Percentiles rank a stretch among this genome's conserved stretches.
These are phyloP conservation scores for Verticillium tricorpus DNA, from an alignment of 2,329 filamentous ascomycete genomes.

Conservation along the genomic window DNA sequence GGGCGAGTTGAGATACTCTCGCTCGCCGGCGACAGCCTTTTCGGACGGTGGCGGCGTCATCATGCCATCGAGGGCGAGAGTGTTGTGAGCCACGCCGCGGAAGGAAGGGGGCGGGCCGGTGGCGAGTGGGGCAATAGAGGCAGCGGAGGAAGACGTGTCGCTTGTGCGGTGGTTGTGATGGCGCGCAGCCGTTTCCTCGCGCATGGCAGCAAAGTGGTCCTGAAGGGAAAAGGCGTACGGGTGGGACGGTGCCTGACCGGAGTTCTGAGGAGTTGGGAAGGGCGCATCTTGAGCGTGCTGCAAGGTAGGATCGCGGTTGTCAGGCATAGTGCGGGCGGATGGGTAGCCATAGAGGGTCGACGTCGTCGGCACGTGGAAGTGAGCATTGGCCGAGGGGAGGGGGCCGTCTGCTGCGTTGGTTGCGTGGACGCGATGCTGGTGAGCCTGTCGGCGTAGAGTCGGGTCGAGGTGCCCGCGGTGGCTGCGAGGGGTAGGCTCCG, in stretches of 20 bases:
- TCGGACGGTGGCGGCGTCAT: constrained; percentile 37
- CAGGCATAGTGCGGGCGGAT: neutral
- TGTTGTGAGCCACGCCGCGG: constrained; percentile 23
- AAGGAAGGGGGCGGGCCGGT: constrained; percentile 24
- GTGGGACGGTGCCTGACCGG: constrained; percentile 16
- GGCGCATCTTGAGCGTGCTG: neutral
- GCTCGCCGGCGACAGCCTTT: constrained; percentile 28
- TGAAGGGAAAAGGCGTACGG: constrained; percentile 7
- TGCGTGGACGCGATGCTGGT: constrained; percentile 5
- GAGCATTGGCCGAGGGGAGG: neutral
- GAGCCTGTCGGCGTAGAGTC: constrained; percentile 18
- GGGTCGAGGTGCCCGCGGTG: constrained; percentile 20
- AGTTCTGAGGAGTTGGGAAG: constrained; percentile 19
- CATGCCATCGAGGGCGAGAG: constrained; percentile 25
- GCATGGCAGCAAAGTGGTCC: constrained; percentile 2
- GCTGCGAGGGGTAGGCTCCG: constrained; percentile 12
- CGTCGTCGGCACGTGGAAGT: neutral
- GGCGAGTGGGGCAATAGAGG: constrained; percentile 32
- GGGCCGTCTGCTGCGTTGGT: constrained; percentile 1
- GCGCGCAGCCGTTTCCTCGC: neutral
- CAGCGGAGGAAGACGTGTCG: constrained; percentile 33
- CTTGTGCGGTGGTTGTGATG: constrained; percentile 14
- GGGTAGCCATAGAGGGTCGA: constrained; percentile 15
- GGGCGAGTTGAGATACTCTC: constrained; percentile 64
- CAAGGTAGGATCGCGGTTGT: neutral